Evolutionary conservation across 352 stramenopile species (phyloP).

Genomic region (Hyaloperonospora arabidopsidis): DNA sequence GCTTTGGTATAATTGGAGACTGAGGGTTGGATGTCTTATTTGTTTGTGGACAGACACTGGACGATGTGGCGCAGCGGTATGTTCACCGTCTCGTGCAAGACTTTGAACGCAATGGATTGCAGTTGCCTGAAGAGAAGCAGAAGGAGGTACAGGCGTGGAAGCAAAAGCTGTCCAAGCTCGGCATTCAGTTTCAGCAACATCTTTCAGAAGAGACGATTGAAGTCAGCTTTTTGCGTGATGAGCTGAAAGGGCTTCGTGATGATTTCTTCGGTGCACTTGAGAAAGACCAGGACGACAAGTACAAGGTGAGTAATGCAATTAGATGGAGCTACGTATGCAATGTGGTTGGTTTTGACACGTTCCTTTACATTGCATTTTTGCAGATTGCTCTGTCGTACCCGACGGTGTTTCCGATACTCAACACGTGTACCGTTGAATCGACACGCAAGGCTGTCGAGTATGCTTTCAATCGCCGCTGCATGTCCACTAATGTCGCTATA

Average conservation of each 20-base stretch:
- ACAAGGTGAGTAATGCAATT: conserved; percentile 43
- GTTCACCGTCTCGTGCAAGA: conserved; percentile 67
- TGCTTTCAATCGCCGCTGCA: conserved; percentile 77
- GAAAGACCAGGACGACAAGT: conserved; percentile 63
- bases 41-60: conserved; percentile 33
- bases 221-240: conserved; percentile 59
- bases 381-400: conserved; percentile 82
- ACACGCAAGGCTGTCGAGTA: conserved; percentile 77
- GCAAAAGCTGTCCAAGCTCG: conserved; percentile 81
- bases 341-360: too few species aligned
- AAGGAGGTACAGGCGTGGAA: conserved; percentile 72
- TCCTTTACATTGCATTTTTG: not conserved
- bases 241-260: conserved; percentile 72
- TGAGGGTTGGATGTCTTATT: not conserved
- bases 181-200: conserved; percentile 81
- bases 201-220: conserved; percentile 81
- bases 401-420: conserved; percentile 85
- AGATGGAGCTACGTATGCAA: too few species aligned
- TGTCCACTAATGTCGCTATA: conserved; percentile 74
- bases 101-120: conserved; percentile 83
- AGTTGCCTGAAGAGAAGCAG: conserved; percentile 56
- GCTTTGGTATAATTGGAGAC: not conserved
- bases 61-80: conserved; percentile 61
- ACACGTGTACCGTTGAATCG: conserved; percentile 74
- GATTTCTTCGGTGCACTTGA: conserved; percentile 71